Evolutionary conservation across 306 rosid genomes (phyloP).

Genomic region (Cyclanthera cordifolia): DNA sequence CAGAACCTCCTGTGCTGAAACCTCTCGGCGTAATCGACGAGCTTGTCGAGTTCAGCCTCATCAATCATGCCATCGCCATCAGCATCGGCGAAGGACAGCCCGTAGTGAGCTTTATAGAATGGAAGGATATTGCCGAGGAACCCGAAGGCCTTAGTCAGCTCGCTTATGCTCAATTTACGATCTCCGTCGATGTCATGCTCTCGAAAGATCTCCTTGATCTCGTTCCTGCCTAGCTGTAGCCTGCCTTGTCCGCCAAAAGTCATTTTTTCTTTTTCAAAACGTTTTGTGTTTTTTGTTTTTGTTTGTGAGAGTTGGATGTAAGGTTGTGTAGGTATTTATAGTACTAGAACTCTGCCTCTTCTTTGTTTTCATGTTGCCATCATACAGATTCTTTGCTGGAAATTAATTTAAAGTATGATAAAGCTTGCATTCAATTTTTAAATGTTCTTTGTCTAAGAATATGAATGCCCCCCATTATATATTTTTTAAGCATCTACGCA

Average conservation of each 20-base stretch:
- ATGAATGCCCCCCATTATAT: too few relatives aligned
- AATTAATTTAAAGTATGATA: too few relatives aligned
- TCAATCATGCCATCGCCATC: neutral
- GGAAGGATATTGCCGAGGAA: neutral
- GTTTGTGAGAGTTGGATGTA: too few relatives aligned
- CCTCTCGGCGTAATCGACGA: neutral
- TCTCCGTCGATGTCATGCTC: slow-evolving; percentile 1
- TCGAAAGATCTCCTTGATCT: neutral
- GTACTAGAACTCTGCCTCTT: too few relatives aligned
- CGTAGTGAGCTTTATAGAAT: neutral
- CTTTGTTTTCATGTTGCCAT: too few relatives aligned
- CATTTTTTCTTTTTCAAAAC: neutral
- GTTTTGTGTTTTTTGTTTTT: too few relatives aligned
- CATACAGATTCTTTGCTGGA: too few relatives aligned
- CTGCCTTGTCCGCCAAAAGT: neutral
- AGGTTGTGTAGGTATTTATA: too few relatives aligned
- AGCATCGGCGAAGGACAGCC: neutral
- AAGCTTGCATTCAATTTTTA: too few relatives aligned
- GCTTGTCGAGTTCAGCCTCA: neutral
- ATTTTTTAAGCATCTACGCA: too few relatives aligned
- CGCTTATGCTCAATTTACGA: neutral
- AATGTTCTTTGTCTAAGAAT: too few relatives aligned
- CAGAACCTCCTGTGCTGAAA: neutral
- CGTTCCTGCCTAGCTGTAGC: neutral
- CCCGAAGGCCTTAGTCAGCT: neutral